A percentile compares a stretch with the other conserved stretches of the same genome.
phyloP scores from a whole-genome alignment of 2,329 filamentous ascomycete species.

The Lecanosticta acicola region DNA sequence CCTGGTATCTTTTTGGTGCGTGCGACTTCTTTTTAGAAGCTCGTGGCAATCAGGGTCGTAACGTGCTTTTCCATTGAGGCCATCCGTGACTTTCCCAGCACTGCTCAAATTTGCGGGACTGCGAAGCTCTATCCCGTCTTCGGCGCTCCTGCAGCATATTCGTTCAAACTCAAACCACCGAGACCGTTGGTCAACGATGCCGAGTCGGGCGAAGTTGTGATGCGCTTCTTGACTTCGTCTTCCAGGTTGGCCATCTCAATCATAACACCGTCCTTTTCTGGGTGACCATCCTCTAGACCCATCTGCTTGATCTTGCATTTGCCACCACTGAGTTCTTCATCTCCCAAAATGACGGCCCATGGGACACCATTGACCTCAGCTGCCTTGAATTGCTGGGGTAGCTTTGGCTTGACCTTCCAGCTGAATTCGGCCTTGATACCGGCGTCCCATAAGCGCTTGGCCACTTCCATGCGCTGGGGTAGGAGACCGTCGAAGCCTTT shows the following conservation, averaged over 20 bases:
- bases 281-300: slow-evolving; percentile 72
- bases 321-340: slow-evolving; percentile 77
- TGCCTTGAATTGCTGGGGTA: slow-evolving; percentile 84
- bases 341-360: slow-evolving; percentile 81
- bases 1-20: no score
- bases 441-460: slow-evolving; percentile 72
- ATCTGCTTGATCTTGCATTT: slow-evolving; percentile 86
- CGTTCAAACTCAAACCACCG: slow-evolving; percentile 20
- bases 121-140: background rate
- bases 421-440: slow-evolving; percentile 88
- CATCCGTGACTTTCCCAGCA: no score
- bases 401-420: slow-evolving; percentile 85
- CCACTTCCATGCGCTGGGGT: slow-evolving; percentile 76
- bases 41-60: no score
- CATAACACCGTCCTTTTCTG: slow-evolving; percentile 81
- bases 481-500: slow-evolving; percentile 77
- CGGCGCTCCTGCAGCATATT: slow-evolving; percentile 14
- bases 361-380: slow-evolving; percentile 76
- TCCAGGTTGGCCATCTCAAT: slow-evolving; percentile 61
- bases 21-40: no score
- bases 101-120: no score
- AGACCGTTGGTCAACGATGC: slow-evolving; percentile 19
- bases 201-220: slow-evolving; percentile 27
- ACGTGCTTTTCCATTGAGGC: no score
- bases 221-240: slow-evolving; percentile 54